Percentiles rank a stretch among this genome's conserved stretches.
phyloP scores from a whole-genome alignment of 164 flowering plant species.

The Stephania japonica region DNA sequence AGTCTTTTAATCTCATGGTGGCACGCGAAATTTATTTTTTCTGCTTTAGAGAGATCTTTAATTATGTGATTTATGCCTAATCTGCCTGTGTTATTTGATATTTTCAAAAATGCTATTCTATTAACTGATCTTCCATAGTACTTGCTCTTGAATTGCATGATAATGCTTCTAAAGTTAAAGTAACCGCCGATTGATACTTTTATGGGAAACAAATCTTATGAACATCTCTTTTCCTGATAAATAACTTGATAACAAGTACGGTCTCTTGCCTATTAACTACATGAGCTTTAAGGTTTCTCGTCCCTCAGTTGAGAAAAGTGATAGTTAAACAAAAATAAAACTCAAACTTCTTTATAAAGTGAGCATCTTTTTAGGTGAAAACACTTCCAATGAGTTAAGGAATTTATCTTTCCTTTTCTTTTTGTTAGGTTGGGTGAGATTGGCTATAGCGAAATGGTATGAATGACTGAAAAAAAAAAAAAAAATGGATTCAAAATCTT shows the following conservation, averaged over 20 bases:
- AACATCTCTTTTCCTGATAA: background rate
- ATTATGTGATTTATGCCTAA: background rate
- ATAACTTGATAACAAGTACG: background rate
- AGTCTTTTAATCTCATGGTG: background rate
- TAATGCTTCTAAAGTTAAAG: background rate
- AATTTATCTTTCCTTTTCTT: background rate
- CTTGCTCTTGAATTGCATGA: background rate
- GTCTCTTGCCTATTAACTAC: background rate
- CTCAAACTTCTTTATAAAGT: no score
- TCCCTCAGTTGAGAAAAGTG: no score
- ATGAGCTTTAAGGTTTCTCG: background rate
- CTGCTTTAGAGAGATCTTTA: background rate
- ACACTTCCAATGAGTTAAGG: no score
- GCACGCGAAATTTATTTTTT: background rate
- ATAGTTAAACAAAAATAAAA: no score
- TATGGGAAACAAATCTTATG: background rate
- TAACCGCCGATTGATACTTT: background rate
- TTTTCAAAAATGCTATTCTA: background rate
- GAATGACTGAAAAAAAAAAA: background rate
- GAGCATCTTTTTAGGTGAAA: no score
- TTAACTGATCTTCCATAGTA: background rate
- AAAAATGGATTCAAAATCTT: background rate
- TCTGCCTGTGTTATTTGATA: background rate
- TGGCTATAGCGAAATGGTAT: background rate
- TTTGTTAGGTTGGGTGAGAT: background rate